phyloP scores from a whole-genome alignment of 805 yeast species.

The Candida insectalens region DNA sequence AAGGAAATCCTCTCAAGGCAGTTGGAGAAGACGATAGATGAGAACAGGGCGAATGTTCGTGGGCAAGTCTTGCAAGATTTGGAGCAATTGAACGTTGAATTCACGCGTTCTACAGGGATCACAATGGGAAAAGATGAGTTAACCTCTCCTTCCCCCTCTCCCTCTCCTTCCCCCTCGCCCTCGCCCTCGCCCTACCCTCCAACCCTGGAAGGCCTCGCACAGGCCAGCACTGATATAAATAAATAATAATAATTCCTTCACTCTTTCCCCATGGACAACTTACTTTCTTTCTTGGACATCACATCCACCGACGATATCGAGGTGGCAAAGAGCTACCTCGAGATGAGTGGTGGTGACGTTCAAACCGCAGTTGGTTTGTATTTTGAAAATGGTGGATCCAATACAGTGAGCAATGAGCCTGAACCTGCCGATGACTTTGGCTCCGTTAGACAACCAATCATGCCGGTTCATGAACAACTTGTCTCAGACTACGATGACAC shows the following conservation, averaged over 20 bases:
- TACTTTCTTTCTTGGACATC: constrained; percentile 77
- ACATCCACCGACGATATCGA: constrained; percentile 64
- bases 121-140: neutral
- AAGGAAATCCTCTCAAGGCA: constrained; percentile 7
- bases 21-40: constrained; percentile 8
- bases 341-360: constrained; percentile 65
- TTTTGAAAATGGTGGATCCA: constrained; percentile 50
- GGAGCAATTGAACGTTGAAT: constrained; percentile 11
- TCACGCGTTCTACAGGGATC: neutral
- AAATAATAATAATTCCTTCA: constrained; percentile 27
- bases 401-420: constrained; percentile 24
- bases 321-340: constrained; percentile 67
- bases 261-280: no score
- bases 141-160: no score
- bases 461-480: constrained; percentile 63
- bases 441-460: constrained; percentile 71
- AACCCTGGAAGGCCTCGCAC: constrained; percentile 1
- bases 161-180: no score
- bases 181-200: no score
- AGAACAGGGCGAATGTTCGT: constrained; percentile 13
- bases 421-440: constrained; percentile 34
- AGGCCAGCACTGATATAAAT: neutral
- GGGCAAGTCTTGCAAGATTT: constrained; percentile 9
- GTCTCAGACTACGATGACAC: constrained; percentile 8
- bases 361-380: constrained; percentile 80